These are phyloP conservation scores for Hanseniaspora valbyensis DNA, from an alignment of 805 yeast genomes.

Conservation along the genomic window DNA sequence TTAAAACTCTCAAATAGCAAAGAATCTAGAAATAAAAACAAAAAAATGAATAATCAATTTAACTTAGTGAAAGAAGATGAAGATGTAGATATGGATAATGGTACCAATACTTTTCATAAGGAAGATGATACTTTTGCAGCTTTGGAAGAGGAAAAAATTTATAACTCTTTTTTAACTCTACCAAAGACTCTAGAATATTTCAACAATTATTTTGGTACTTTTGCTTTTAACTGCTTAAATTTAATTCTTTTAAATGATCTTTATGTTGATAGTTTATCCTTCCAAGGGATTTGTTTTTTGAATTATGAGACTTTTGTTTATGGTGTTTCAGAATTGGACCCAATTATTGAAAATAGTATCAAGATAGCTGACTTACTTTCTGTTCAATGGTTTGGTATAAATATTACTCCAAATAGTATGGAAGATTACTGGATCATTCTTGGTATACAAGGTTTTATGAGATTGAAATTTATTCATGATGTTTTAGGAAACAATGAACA, in stretches of 20 bases:
- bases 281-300: slow-evolving; percentile 61
- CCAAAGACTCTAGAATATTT: slow-evolving; percentile 72
- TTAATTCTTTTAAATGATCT: slow-evolving; percentile 59
- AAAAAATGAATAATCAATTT: background rate
- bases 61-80: slow-evolving; percentile 18
- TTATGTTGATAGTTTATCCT: slow-evolving; percentile 42
- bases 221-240: slow-evolving; percentile 75
- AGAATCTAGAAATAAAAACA: background rate
- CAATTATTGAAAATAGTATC: slow-evolving; percentile 60
- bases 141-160: slow-evolving; percentile 44
- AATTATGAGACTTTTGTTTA: slow-evolving; percentile 50
- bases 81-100: slow-evolving; percentile 21
- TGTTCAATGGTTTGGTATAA: slow-evolving; percentile 87
- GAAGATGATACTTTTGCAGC: slow-evolving; percentile 38
- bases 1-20: background rate
- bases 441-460: slow-evolving; percentile 79
- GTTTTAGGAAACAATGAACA: slow-evolving; percentile 79
- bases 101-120: slow-evolving; percentile 20
- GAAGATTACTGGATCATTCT: slow-evolving; percentile 82
- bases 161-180: slow-evolving; percentile 64
- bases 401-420: slow-evolving; percentile 66
- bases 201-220: slow-evolving; percentile 83
- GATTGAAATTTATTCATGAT: slow-evolving; percentile 52
- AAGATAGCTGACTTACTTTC: slow-evolving; percentile 59
- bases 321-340: slow-evolving; percentile 66